Evolutionary conservation across 208 protist species (phyloP).

Genomic region (Leishmania major): DNA sequence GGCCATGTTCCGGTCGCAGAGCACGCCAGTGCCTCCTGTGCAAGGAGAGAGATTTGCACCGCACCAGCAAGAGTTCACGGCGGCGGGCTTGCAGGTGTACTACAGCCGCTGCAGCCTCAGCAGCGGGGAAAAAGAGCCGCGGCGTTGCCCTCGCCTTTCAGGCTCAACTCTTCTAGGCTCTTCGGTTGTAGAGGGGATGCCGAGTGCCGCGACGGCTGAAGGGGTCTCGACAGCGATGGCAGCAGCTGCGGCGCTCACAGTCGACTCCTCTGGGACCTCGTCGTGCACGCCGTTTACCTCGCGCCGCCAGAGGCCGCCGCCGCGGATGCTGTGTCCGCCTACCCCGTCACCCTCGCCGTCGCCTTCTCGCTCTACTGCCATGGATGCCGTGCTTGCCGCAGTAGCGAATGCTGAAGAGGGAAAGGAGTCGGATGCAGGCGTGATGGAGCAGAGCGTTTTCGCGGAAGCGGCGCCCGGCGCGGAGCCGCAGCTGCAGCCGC

Average conservation of each 20-base stretch:
- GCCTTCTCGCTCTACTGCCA: not conserved
- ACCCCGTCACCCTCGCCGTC: constrained; percentile 22
- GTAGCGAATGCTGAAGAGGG: not conserved
- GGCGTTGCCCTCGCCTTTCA: not conserved
- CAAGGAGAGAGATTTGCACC: not conserved
- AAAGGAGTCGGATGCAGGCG: not conserved
- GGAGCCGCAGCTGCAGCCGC: not conserved
- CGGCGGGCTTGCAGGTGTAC: not conserved
- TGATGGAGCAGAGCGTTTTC: not conserved
- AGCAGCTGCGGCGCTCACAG: not conserved
- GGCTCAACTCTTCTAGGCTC: not conserved
- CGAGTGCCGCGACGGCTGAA: not conserved
- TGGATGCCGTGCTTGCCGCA: not conserved
- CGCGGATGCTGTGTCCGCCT: constrained; percentile 33
- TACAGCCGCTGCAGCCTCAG: not conserved
- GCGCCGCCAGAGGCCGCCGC: constrained; percentile 18
- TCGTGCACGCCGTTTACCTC: constrained; percentile 10
- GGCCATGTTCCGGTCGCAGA: not conserved
- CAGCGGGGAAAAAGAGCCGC: not conserved
- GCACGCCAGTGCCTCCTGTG: not conserved
- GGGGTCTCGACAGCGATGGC: not conserved
- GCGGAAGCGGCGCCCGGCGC: not conserved
- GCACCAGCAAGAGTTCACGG: not conserved
- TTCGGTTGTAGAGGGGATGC: not conserved
- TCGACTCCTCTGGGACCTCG: not conserved